Evolutionary conservation across 2,329 filamentous ascomycete species (phyloP), one percentile per base, ranked within the genome.

Genomic region (Fusarium sp.): DNA sequence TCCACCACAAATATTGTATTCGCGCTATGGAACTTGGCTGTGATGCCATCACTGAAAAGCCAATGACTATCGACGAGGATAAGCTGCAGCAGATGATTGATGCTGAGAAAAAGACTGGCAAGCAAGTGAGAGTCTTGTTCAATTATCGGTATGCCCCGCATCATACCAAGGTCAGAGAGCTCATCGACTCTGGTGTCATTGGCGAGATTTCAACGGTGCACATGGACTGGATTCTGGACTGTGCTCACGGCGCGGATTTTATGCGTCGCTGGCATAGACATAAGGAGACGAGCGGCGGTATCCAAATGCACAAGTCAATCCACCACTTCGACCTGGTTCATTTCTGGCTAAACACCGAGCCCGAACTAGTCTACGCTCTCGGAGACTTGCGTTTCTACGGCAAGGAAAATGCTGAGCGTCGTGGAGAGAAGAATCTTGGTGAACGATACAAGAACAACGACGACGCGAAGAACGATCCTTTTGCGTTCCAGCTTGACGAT

Each of bases 111-210:
- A 67, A 44, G 16, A 76, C 76, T 0, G 81, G 79, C 7, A 81
- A 83, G 9, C 81, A 83, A 45, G 81, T 90, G 6, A 83, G 88
- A 18, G 87, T 90, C 4, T 85, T 86, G 0, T 90, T 90, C 81
- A 90, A 90, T 79, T 90, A 90, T 77, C 85, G 88, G 18, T 90
- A 90, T 70, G 87, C 87, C 29, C 88, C 88, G 16, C 88, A 90
- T 77, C 88, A 90, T 75, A 90, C 87, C 22, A 87, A 86, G 66
- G 81, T 90, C 4, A 84, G 82, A 58, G 84, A 88, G 72, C 72
- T 90, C 0, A 74, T 90, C 3, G 81, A 80, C 4, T 82, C 84
- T 1, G 86, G 86, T 1, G 84, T 84, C 5, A 88, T 90, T 64
- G 88, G 88, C 3, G 79, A 79, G 16, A 84, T 90, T 2, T 84